Evolutionary conservation across 164 flowering plant species (phyloP).

Genomic region (Kalanchoe fedtschenkoi): DNA sequence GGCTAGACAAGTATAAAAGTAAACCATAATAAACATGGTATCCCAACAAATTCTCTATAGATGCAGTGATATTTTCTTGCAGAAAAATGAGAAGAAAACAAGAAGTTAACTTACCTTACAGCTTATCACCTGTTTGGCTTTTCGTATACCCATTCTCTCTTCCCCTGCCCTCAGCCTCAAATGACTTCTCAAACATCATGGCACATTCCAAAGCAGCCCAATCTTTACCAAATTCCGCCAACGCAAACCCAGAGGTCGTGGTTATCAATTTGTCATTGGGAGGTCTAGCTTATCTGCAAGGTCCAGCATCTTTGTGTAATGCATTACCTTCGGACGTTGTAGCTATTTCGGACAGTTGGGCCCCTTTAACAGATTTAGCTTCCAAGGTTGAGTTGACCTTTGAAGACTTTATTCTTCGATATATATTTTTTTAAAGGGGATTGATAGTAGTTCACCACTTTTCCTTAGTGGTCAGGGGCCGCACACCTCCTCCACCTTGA

Average conservation of each 20-base stretch:
- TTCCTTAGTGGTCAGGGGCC: no score
- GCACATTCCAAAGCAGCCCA: conserved; percentile 45
- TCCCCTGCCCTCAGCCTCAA: conserved; percentile 27
- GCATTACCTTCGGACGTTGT: neutral
- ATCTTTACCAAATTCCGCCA: conserved; percentile 36
- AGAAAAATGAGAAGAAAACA: neutral
- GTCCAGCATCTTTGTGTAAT: neutral
- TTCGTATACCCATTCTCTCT: conserved; percentile 19
- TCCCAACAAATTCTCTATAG: neutral
- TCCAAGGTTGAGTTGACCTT: neutral
- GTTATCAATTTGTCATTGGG: no score
- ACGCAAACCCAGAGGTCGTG: conserved; percentile 44
- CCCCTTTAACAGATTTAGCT: neutral
- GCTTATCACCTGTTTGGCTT: conserved; percentile 11
- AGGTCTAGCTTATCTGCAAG: neutral
- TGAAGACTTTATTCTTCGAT: conserved; percentile 4
- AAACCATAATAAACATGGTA: neutral
- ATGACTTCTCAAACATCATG: conserved; percentile 35
- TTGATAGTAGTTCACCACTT: no score
- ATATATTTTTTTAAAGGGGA: no score
- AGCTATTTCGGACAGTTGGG: neutral
- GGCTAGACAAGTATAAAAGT: conserved; percentile 23
- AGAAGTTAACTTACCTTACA: conserved; percentile 12
- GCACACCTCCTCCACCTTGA: no score
- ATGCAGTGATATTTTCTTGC: no score